Evolutionary conservation across 768 basidiomycete species (phyloP), one percentile per base, ranked within the genome.

Genomic region (Suillus paluster): DNA sequence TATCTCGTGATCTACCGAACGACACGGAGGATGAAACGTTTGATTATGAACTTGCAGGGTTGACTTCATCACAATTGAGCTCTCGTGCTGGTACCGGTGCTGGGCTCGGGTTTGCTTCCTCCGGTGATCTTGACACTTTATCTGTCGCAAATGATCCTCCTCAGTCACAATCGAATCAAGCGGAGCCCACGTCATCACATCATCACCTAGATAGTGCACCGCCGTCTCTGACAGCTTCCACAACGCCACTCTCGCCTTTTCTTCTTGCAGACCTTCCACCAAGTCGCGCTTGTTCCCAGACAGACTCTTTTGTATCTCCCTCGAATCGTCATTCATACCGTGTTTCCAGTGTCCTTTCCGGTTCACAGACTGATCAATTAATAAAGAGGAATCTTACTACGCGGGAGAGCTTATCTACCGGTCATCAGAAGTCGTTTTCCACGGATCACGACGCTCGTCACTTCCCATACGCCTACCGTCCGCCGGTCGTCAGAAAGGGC

Each of bases 1-100:
- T 84, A 27, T 87, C 94, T 21, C 84, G 88, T 66, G 93, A 97
- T 70, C 78, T 96, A 19, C 95, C 95, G 17, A 79, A 79, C 53
- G 91, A 92, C 70, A 70, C 80, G 7, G 88, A 89, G 42, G 68
- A 71, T 57, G 88, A 89, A 58, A 75, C 77, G 30, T 82, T 84
- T 5, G 86, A 88, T 64, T 79, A 77, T 44, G 87, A 89, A 61
- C 76, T 88, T 44, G 81, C 82, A 33, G 82, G 83, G 19, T 71
- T 87, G 21, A 79, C 82, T 36, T 34, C 72, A 9, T 83, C 85
- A 7, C 84, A 84, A 66, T 77, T 81, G 42, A 80, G 80, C 63
- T 82, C 83, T 42, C 83, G 84, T 45, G 77, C 80, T 48, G 84
- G 81, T 30, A 79, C 78, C 5, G 81, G 79, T 60, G 80, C 81